phyloP scores from a whole-genome alignment of 257 asterid genomes.

The Catharanthus roseus region DNA sequence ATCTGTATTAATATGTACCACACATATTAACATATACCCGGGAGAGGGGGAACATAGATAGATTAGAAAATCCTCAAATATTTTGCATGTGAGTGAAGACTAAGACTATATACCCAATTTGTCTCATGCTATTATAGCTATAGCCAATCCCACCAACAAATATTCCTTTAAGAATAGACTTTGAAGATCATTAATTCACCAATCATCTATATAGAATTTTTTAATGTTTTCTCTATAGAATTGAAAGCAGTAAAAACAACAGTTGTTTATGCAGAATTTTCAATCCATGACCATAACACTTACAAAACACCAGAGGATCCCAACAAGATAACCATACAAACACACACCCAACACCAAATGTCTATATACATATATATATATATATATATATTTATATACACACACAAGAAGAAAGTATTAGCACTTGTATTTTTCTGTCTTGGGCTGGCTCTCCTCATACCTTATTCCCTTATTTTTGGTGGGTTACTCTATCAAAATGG shows the following conservation, averaged over 20 bases:
- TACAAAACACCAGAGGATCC: background rate
- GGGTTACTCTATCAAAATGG: background rate
- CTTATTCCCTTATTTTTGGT: background rate
- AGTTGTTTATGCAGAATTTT: background rate
- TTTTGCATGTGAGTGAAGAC: background rate
- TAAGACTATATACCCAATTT: background rate
- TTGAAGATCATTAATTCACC: background rate
- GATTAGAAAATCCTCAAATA: too few species aligned
- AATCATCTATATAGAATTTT: background rate
- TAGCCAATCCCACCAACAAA: background rate
- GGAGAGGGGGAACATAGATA: too few species aligned
- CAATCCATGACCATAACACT: background rate
- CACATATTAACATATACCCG: too few species aligned
- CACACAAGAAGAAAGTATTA: background rate
- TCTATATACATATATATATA: background rate
- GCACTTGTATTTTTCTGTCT: constrained; percentile 6
- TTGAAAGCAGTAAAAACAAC: background rate
- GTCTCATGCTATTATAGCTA: background rate
- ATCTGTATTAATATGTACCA: too few species aligned
- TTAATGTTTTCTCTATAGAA: background rate
- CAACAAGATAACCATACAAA: background rate
- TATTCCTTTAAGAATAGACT: background rate
- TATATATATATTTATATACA: too few species aligned
- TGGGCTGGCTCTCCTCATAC: constrained; percentile 7
- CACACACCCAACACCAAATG: background rate